Evolutionary conservation across 129 eudicot genomes (phyloP).

Genomic region (Erigeron canadensis): DNA sequence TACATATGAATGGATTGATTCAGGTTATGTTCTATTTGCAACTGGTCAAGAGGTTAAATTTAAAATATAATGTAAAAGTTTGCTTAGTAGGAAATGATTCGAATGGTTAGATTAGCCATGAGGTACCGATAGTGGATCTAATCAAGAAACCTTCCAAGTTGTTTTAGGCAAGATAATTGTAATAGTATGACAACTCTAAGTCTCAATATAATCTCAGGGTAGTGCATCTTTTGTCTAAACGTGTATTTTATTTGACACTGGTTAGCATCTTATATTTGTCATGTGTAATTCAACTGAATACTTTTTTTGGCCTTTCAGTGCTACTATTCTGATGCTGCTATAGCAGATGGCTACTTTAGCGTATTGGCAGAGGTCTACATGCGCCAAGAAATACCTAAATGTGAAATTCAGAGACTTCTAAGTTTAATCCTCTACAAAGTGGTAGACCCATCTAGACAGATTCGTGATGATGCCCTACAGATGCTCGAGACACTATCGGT

Average conservation of each 20-base stretch:
- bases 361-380: constrained; percentile 98
- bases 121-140: neutral
- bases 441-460: constrained; percentile 96
- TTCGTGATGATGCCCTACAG: constrained; percentile 98
- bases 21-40: neutral
- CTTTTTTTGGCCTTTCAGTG: constrained; percentile 50
- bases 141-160: neutral
- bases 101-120: neutral
- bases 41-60: neutral
- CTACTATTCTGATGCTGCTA: constrained; percentile 90
- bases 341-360: constrained; percentile 99
- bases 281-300: neutral
- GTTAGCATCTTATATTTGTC: constrained; percentile 12
- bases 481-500: constrained; percentile 97
- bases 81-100: neutral
- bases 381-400: constrained; percentile 99
- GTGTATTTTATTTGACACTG: neutral
- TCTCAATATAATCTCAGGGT: neutral
- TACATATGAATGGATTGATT: neutral
- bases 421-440: constrained; percentile 96
- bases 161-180: too few relatives aligned
- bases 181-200: neutral
- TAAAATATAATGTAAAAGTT: too few relatives aligned
- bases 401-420: constrained; percentile 92
- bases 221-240: neutral